Evolutionary conservation across 345 rosid species (phyloP).

Genomic region (Lumnitzera racemosa): DNA sequence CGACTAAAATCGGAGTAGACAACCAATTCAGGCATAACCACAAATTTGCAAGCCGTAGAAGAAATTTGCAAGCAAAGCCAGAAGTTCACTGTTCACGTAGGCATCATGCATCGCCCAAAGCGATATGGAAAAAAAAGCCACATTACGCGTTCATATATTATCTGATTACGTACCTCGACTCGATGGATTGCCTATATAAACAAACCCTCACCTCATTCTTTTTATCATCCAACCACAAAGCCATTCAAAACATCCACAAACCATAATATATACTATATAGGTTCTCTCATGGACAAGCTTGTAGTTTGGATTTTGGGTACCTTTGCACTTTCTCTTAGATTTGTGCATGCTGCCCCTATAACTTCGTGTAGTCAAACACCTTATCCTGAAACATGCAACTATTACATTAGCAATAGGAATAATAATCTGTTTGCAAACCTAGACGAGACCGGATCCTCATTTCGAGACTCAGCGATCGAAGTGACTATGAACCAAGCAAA

Average conservation of each 20-base stretch:
- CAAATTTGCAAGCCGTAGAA: too few relatives aligned
- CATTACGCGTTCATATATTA: too few relatives aligned
- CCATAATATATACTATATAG: background rate
- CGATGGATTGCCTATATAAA: too few relatives aligned
- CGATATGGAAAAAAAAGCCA: background rate
- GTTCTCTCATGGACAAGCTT: conserved; percentile 22
- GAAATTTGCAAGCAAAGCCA: background rate
- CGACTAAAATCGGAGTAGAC: too few relatives aligned
- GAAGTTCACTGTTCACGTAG: conserved; percentile 21
- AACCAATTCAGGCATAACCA: too few relatives aligned
- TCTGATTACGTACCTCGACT: too few relatives aligned
- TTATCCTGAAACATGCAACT: conserved; percentile 40
- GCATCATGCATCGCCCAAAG: conserved; percentile 26
- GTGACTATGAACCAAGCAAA: conserved; percentile 49
- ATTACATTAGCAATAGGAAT: conserved; percentile 15
- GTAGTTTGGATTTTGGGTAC: conserved; percentile 6
- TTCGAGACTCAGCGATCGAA: conserved; percentile 37
- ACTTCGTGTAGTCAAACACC: conserved; percentile 59
- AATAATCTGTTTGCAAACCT: conserved; percentile 5
- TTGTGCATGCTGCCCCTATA: conserved; percentile 19
- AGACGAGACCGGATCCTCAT: conserved; percentile 12
- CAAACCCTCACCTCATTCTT: too few relatives aligned
- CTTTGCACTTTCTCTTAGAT: conserved; percentile 4
- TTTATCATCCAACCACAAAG: too few relatives aligned
- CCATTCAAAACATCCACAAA: too few relatives aligned